Conservation (phyloP, 805 yeast species). For the Wickerhamomyces chambardii region DNA sequence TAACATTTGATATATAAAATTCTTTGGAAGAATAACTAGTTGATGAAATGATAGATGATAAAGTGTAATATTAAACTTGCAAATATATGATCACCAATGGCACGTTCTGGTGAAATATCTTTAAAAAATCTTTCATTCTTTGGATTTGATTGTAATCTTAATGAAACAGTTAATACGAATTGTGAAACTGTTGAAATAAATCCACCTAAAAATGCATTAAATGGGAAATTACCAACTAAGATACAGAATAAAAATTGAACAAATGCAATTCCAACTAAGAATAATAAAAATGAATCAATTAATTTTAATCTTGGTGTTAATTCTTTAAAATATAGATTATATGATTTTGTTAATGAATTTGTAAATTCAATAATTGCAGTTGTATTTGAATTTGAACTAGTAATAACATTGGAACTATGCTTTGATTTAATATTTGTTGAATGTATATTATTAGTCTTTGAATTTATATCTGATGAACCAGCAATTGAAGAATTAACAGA, state of each 20-base stretch:
- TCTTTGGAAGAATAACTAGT: too few species aligned
- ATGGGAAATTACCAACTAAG: slow-evolving; percentile 85
- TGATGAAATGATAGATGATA: slow-evolving; percentile 83
- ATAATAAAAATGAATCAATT: slow-evolving; percentile 71
- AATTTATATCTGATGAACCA: neutral
- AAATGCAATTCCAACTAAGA: slow-evolving; percentile 65
- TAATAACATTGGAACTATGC: too few species aligned
- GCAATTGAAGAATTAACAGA: neutral
- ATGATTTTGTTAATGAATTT: slow-evolving; percentile 21
- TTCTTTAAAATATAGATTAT: slow-evolving; percentile 21
- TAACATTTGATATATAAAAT: too few species aligned
- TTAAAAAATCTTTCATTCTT: slow-evolving; percentile 28
- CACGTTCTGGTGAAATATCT: slow-evolving; percentile 42
- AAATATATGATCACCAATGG: slow-evolving; percentile 82
- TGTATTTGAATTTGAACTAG: neutral
- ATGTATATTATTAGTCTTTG: too few species aligned
- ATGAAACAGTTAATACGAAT: slow-evolving; percentile 77
- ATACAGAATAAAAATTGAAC: slow-evolving; percentile 74
- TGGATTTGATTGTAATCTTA: slow-evolving; percentile 63
- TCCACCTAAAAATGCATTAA: slow-evolving; percentile 94
- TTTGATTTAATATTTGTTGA: too few species aligned
- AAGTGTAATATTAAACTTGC: slow-evolving; percentile 89
- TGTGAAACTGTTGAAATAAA: slow-evolving; percentile 91
- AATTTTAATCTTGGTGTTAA: slow-evolving; percentile 41
- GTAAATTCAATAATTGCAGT: slow-evolving; percentile 19